Evolutionary conservation across 1,139 yeast species (phyloP).

Genomic region (Spathaspora sp.): DNA sequence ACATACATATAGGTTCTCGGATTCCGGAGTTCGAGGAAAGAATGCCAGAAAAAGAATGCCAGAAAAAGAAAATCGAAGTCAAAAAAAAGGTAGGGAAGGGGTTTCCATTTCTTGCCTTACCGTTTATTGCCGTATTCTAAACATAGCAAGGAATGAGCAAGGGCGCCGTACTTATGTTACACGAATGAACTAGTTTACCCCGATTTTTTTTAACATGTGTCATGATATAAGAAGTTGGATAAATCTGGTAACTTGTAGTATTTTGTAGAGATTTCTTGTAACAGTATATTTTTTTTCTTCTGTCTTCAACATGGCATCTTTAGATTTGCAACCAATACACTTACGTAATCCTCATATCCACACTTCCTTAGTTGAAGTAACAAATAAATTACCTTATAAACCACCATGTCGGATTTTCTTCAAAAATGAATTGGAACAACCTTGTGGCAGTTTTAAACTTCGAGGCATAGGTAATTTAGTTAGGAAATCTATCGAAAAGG

Average conservation of each 20-base stretch:
- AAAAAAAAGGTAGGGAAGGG: not conserved
- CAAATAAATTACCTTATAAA: constrained; percentile 25
- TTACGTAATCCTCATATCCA: constrained; percentile 29
- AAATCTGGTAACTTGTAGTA: not conserved
- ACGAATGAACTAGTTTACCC: not conserved
- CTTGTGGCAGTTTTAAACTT: constrained; percentile 71
- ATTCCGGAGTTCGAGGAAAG: too few species aligned
- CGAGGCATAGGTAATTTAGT: constrained; percentile 62
- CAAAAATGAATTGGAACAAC: constrained; percentile 67
- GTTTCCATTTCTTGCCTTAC: not conserved
- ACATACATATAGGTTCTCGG: too few species aligned
- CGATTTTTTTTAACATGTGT: not conserved
- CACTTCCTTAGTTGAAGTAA: constrained; percentile 44
- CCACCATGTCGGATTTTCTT: constrained; percentile 51
- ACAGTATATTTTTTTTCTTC: not conserved
- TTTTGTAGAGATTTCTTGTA: not conserved
- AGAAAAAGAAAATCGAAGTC: not conserved
- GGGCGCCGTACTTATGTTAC: not conserved
- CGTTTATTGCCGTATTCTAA: not conserved
- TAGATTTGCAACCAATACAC: constrained; percentile 13
- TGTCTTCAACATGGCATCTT: constrained; percentile 12
- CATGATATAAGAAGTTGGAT: not conserved
- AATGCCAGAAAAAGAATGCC: not conserved
- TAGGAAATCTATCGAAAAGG: constrained; percentile 22
- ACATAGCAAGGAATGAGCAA: not conserved